Evolutionary conservation across 345 rosid genomes (phyloP).

Genomic region (Stellera chamaejasme): DNA sequence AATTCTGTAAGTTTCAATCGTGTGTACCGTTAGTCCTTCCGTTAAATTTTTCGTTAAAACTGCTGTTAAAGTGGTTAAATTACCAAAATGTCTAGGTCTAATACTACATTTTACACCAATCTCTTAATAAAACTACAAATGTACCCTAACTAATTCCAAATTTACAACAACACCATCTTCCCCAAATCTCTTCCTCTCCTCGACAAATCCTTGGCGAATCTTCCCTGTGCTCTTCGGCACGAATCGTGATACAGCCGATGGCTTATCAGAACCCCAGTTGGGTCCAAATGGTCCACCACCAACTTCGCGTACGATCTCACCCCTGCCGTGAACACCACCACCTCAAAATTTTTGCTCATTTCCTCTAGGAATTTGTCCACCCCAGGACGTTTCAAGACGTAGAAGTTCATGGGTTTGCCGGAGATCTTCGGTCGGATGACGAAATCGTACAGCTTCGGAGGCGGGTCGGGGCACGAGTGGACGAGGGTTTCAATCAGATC

Average conservation of each 20-base stretch:
- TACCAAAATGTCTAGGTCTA: too few relatives aligned
- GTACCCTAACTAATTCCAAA: too few relatives aligned
- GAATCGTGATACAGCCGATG: constrained; percentile 65
- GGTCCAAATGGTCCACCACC: constrained; percentile 55
- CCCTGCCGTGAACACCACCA: constrained; percentile 85
- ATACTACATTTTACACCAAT: too few relatives aligned
- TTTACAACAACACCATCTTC: constrained; percentile 49
- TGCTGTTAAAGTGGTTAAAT: too few relatives aligned
- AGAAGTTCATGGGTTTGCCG: constrained; percentile 45
- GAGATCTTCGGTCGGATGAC: constrained; percentile 47
- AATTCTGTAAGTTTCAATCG: too few relatives aligned
- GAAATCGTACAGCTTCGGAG: constrained; percentile 49
- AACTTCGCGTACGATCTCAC: constrained; percentile 58
- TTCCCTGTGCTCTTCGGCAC: constrained; percentile 55
- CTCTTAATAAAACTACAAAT: too few relatives aligned
- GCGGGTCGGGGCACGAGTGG: constrained; percentile 61
- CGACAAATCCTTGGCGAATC: constrained; percentile 60
- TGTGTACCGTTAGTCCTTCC: too few relatives aligned
- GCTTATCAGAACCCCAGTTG: constrained; percentile 31
- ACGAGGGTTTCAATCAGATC: constrained; percentile 81
- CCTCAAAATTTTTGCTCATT: constrained; percentile 38
- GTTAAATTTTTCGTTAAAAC: too few relatives aligned
- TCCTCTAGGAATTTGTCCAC: constrained; percentile 50
- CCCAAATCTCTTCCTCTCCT: constrained; percentile 46
- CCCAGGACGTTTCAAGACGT: constrained; percentile 76